A percentile compares a stretch with the other conserved stretches of the same genome.
These are phyloP conservation scores for Scutellaria minor DNA, from an alignment of 257 asterid species.

Conservation along the genomic window DNA sequence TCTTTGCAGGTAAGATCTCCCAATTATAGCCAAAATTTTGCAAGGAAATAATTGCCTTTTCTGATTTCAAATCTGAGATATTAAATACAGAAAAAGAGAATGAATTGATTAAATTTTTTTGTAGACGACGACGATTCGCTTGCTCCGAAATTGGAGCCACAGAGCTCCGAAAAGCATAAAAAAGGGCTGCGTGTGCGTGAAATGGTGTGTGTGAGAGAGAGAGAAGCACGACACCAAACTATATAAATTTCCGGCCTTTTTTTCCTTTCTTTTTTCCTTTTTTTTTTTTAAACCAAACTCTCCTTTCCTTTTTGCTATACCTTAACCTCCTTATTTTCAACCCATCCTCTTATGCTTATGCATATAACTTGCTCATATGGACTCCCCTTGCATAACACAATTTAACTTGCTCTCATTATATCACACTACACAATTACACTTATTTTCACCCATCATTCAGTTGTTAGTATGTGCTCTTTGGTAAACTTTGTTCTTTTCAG, in stretches of 20 bases:
- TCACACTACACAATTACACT: too few relatives aligned
- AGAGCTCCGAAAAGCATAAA: conserved; percentile 32
- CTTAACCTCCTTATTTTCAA: too few relatives aligned
- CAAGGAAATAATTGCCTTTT: conserved; percentile 1
- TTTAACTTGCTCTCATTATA: too few relatives aligned
- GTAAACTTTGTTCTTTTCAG: too few relatives aligned
- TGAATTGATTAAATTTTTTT: background rate
- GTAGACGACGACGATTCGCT: background rate
- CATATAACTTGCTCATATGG: too few relatives aligned
- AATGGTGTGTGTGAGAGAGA: background rate
- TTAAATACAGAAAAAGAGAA: conserved; percentile 9
- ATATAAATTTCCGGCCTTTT: background rate
- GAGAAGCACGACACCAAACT: background rate
- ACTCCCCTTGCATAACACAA: too few relatives aligned
- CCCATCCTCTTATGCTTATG: too few relatives aligned
- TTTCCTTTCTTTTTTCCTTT: too few relatives aligned
- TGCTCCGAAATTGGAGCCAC: conserved; percentile 40
- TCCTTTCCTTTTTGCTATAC: too few relatives aligned
- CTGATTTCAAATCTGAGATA: conserved; percentile 22
- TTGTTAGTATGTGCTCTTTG: too few relatives aligned
- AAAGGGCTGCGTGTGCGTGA: background rate
- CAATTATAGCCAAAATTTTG: background rate
- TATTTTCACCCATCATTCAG: too few relatives aligned
- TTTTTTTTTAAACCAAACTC: too few relatives aligned
- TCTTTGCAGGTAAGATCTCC: conserved; percentile 39